A percentile compares a stretch with the other conserved stretches of the same genome.
Conservation (phyloP, 192 early-diverging fungal genomes). For the Coemansia sp. region DNA sequence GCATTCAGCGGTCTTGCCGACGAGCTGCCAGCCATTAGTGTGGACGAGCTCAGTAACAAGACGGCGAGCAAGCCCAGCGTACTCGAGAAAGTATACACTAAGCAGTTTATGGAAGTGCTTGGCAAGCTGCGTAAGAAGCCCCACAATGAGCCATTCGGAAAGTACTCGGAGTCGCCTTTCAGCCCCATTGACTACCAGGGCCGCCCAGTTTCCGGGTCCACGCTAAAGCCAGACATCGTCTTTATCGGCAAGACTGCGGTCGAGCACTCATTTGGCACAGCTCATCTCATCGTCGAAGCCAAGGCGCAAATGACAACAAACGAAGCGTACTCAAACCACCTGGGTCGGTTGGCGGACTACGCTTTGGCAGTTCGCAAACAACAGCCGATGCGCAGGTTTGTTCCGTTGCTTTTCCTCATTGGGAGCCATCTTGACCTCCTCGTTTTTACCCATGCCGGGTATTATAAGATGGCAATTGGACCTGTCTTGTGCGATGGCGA, state of each 20-base stretch:
- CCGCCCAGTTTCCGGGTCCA: no score
- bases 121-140: no score
- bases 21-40: no score
- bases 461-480: background rate
- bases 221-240: background rate
- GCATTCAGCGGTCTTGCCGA: no score
- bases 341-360: constrained; percentile 10
- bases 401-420: constrained; percentile 5
- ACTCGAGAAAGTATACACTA: no score
- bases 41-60: no score
- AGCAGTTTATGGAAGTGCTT: no score
- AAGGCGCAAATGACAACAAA: background rate
- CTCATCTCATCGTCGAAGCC: background rate
- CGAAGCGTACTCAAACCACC: background rate
- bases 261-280: background rate
- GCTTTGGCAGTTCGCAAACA: background rate
- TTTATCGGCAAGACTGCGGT: background rate
- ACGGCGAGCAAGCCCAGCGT: no score
- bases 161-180: no score
- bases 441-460: constrained; percentile 2
- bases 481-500: background rate
- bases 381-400: constrained; percentile 7
- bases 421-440: background rate
- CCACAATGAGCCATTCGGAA: no score
- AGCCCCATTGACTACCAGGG: no score